Conservation (phyloP, 768 basidiomycete species). For the Udeniomyces megalosporus region DNA sequence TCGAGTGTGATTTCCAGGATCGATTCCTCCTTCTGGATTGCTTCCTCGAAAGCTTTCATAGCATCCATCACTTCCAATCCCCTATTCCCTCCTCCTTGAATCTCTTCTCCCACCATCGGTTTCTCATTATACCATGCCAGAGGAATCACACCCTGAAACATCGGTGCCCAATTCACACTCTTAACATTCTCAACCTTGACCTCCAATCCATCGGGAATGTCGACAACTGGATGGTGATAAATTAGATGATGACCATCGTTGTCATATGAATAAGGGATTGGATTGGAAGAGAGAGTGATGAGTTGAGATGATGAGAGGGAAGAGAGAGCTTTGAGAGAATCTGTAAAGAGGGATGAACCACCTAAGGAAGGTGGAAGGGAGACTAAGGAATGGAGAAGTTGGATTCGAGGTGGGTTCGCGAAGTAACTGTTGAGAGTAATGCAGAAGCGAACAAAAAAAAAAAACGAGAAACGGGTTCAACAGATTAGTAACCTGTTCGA, state of each 20-base stretch:
- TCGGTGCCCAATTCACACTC: slow-evolving; percentile 81
- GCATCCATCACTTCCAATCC: background rate
- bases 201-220: slow-evolving; percentile 32
- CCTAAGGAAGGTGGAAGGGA: slow-evolving; percentile 46
- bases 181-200: slow-evolving; percentile 30
- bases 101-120: too few relatives aligned
- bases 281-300: slow-evolving; percentile 36
- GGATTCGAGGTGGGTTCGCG: slow-evolving; percentile 75
- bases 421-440: slow-evolving; percentile 48
- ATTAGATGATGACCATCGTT: slow-evolving; percentile 77
- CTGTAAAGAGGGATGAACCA: slow-evolving; percentile 73
- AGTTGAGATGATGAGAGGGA: too few relatives aligned
- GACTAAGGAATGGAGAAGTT: slow-evolving; percentile 76
- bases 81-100: background rate
- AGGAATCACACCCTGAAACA: slow-evolving; percentile 62
- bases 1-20: slow-evolving; percentile 42
- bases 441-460: background rate
- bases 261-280: slow-evolving; percentile 70
- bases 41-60: slow-evolving; percentile 42
- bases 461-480: background rate
- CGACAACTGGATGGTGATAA: slow-evolving; percentile 55
- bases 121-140: slow-evolving; percentile 28
- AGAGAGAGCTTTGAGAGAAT: slow-evolving; percentile 51
- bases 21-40: slow-evolving; percentile 40
- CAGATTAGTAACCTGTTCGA: too few relatives aligned